Conservation (phyloP, 2,329 filamentous ascomycete species). For the Epichloe coenophiala region DNA sequence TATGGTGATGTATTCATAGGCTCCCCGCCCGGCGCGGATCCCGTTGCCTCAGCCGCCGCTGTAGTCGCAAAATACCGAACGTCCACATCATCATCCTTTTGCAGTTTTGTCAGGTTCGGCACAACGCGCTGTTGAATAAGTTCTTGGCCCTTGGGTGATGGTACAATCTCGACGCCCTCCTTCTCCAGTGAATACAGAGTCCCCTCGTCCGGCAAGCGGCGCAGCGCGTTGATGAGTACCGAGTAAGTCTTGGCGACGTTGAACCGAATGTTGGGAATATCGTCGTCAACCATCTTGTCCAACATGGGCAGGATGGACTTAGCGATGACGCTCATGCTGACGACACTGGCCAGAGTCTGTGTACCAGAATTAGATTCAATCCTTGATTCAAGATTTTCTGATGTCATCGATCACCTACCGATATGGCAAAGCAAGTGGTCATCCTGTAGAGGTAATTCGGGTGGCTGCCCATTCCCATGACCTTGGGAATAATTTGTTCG, state of each 20-base stretch:
- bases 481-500: constrained; percentile 94
- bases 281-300: constrained; percentile 82
- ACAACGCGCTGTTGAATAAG: constrained; percentile 78
- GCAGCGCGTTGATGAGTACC: constrained; percentile 79
- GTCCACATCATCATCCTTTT: constrained; percentile 96
- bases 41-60: constrained; percentile 51
- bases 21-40: constrained; percentile 33
- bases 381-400: background rate
- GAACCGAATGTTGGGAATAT: constrained; percentile 98
- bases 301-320: constrained; percentile 92
- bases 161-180: constrained; percentile 45
- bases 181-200: constrained; percentile 80
- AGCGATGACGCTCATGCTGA: constrained; percentile 86
- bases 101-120: constrained; percentile 85
- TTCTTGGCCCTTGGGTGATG: constrained; percentile 61
- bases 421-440: constrained; percentile 99
- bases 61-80: constrained; percentile 96
- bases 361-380: background rate
- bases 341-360: constrained; percentile 83
- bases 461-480: constrained; percentile 95
- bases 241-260: constrained; percentile 98
- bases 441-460: constrained; percentile 98
- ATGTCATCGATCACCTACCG: constrained; percentile 45
- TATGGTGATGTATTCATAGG: constrained; percentile 55
- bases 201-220: constrained; percentile 76